A percentile compares a stretch with the other conserved stretches of the same genome.
Evolutionary conservation across 1,284 basidiomycete genomes (phyloP).

Genomic region (Ustilago hordei): DNA sequence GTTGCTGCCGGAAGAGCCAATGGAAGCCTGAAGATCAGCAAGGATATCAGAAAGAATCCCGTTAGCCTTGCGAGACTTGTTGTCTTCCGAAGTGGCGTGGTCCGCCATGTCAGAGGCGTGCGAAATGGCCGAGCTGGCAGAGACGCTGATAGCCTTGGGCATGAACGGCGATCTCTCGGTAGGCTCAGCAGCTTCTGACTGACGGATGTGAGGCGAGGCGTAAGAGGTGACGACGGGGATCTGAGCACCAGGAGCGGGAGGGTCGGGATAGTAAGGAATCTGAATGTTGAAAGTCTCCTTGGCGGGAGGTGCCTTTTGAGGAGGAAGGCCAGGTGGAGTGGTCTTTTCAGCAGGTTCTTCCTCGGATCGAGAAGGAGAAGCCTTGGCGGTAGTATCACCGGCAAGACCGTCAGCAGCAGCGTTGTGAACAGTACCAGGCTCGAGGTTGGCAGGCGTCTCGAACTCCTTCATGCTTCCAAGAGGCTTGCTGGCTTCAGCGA

Average conservation of each 20-base stretch:
- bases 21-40: conserved; percentile 32
- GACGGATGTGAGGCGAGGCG: conserved; percentile 45
- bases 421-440: conserved; percentile 55
- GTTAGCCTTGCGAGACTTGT: conserved; percentile 23
- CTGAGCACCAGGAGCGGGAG: conserved; percentile 42
- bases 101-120: conserved; percentile 40
- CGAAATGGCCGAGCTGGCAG: conserved; percentile 48
- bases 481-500: conserved; percentile 35
- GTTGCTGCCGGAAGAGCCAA: conserved; percentile 13
- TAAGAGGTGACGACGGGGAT: conserved; percentile 60
- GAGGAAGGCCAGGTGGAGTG: conserved; percentile 57
- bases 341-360: conserved; percentile 43
- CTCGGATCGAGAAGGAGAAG: conserved; percentile 32
- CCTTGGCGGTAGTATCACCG: conserved; percentile 39
- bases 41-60: conserved; percentile 46
- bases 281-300: conserved; percentile 59
- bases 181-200: conserved; percentile 18
- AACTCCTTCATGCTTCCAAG: conserved; percentile 53
- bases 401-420: conserved; percentile 48
- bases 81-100: conserved; percentile 16
- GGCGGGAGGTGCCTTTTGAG: conserved; percentile 45
- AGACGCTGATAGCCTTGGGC: conserved; percentile 51
- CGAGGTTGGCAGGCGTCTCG: conserved; percentile 49
- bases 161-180: conserved; percentile 29
- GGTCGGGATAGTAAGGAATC: conserved; percentile 60